Conservation (phyloP, 2,329 filamentous ascomycete species). For the Stagonosporopsis chrysanthemi region DNA sequence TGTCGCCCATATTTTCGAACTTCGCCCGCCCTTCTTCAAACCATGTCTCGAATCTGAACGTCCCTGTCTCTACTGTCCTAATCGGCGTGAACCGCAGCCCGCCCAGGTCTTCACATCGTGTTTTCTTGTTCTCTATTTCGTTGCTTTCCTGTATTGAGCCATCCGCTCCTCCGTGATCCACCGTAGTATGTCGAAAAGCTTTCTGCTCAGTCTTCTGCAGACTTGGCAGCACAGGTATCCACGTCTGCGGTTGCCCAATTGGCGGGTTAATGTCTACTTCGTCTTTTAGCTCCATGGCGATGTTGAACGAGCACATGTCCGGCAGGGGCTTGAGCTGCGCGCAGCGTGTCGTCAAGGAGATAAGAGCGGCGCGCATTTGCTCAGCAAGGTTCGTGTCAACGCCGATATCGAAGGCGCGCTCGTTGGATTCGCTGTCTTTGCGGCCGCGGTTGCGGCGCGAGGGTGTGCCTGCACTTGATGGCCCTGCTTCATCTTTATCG, state of each 20-base stretch:
- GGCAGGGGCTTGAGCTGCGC: conserved; percentile 67
- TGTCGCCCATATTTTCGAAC: too few relatives aligned
- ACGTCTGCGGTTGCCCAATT: conserved; percentile 61
- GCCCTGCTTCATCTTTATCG: too few relatives aligned
- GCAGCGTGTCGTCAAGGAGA: conserved; percentile 67
- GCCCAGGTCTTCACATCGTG: conserved; percentile 50
- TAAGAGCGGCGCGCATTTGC: conserved; percentile 72
- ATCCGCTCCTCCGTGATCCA: conserved; percentile 8
- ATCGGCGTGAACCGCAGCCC: conserved; percentile 67
- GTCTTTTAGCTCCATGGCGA: conserved; percentile 76
- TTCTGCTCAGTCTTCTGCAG: conserved; percentile 45
- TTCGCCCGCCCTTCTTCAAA: conserved; percentile 70
- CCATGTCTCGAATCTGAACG: conserved; percentile 73
- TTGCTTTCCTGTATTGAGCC: conserved; percentile 25
- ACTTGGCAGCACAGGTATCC: conserved; percentile 66
- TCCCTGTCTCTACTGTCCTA: conserved; percentile 68
- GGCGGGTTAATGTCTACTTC: conserved; percentile 60
- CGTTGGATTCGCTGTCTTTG: too few relatives aligned
- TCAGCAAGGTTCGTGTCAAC: conserved; percentile 69
- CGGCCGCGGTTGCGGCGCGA: too few relatives aligned
- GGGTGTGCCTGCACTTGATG: too few relatives aligned
- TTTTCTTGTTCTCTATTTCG: conserved; percentile 22
- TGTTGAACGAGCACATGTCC: conserved; percentile 72
- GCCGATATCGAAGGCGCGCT: conserved; percentile 26
- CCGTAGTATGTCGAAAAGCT: background rate